phyloP scores from a whole-genome alignment of 495 filamentous ascomycete genomes.

The Parathielavia hyrcaniae region DNA sequence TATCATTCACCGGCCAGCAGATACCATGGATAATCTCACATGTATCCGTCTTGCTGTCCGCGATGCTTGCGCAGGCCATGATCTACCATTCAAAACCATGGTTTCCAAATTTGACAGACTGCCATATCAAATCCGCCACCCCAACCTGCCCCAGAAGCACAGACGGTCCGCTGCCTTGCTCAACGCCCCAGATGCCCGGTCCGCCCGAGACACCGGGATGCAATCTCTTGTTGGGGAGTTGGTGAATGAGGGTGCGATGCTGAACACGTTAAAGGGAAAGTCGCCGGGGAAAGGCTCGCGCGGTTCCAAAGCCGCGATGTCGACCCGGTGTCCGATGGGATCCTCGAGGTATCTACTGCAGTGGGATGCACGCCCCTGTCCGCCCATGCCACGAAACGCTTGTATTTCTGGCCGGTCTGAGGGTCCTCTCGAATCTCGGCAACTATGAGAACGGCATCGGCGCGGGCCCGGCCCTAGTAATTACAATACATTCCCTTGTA shows the following conservation, averaged over 20 bases:
- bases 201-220: neutral
- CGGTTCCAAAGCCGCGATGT: neutral
- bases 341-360: neutral
- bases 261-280: neutral
- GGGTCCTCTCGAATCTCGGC: neutral
- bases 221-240: neutral
- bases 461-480: neutral
- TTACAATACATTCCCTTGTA: neutral
- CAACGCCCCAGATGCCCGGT: neutral
- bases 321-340: neutral
- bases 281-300: neutral
- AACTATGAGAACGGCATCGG: neutral
- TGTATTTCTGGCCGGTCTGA: neutral
- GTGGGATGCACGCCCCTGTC: neutral
- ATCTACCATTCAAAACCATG: no score
- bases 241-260: neutral
- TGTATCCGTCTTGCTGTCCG: no score
- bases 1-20: no score
- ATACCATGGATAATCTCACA: no score
- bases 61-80: no score
- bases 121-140: neutral
- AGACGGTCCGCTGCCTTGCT: neutral
- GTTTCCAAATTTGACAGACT: neutral
- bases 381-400: neutral
- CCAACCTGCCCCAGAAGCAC: neutral